A percentile compares a stretch with the other conserved stretches of the same genome.
These are phyloP conservation scores for Edaphochlamys debaryana DNA, from an alignment of 139 green algal genomes.

Conservation along the genomic window DNA sequence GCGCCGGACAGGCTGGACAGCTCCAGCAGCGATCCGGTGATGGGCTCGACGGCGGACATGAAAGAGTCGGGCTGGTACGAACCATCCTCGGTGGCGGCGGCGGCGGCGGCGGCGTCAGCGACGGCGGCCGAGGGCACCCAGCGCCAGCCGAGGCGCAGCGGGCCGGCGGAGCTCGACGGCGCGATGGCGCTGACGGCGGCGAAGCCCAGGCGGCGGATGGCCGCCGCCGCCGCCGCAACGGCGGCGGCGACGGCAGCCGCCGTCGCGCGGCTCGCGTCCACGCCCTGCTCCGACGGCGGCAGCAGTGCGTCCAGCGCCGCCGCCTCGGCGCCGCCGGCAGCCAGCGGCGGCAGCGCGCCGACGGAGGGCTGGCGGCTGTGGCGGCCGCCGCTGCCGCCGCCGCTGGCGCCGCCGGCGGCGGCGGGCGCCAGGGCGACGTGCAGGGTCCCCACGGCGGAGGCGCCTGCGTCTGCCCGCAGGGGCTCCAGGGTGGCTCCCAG, in stretches of 20 bases:
- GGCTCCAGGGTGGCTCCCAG: not conserved
- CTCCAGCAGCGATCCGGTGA: constrained; percentile 82
- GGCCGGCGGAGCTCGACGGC: constrained; percentile 15
- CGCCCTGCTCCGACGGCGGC: constrained; percentile 19
- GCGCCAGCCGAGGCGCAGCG: constrained; percentile 20
- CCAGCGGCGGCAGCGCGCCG: not conserved
- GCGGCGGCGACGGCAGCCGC: constrained; percentile 5
- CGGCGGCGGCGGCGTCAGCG: not conserved
- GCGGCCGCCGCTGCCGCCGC: not conserved
- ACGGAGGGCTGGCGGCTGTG: constrained; percentile 29
- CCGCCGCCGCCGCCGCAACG: not conserved
- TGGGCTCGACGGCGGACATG: constrained; percentile 64
- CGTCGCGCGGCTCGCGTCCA: constrained; percentile 14
- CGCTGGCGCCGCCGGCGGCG: not conserved
- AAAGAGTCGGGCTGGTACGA: constrained; percentile 24
- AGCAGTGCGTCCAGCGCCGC: constrained; percentile 16
- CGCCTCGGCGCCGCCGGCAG: not conserved
- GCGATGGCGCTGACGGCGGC: constrained; percentile 33
- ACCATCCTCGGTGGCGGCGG: not conserved
- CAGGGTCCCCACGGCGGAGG: constrained; percentile 12
- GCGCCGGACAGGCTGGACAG: constrained; percentile 70
- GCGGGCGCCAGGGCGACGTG: not conserved
- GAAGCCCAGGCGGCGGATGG: constrained; percentile 18
- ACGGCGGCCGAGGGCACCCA: not conserved
- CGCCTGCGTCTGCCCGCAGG: constrained; percentile 4